phyloP scores from a whole-genome alignment of 2,329 filamentous ascomycete species.

The Bisporella sp. region DNA sequence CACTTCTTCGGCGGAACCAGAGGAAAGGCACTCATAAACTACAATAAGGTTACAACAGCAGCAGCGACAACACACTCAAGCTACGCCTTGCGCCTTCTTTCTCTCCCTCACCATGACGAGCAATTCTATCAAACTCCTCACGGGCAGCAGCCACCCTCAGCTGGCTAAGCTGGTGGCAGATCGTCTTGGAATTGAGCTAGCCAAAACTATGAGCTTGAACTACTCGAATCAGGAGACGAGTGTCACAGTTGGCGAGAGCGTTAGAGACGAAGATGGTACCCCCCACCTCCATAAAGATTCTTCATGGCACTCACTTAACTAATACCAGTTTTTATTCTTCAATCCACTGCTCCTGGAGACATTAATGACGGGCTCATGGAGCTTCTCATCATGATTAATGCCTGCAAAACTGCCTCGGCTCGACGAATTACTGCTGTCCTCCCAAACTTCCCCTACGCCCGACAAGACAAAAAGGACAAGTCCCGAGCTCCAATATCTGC shows the following conservation, averaged over 20 bases:
- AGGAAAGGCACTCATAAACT: too few relatives aligned
- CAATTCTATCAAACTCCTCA: conserved; percentile 69
- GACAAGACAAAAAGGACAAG: conserved; percentile 97
- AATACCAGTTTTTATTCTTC: conserved; percentile 76
- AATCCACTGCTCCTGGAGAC: conserved; percentile 89
- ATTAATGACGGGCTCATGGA: conserved; percentile 99
- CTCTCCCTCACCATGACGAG: conserved; percentile 46
- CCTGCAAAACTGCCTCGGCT: conserved; percentile 78
- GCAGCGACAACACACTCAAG: too few relatives aligned
- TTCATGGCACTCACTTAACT: background rate
- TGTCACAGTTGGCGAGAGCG: conserved; percentile 92
- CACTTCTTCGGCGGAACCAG: too few relatives aligned
- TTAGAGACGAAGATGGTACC: conserved; percentile 85
- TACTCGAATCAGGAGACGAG: conserved; percentile 85
- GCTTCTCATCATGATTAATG: conserved; percentile 95
- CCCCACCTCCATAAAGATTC: background rate
- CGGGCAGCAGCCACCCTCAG: conserved; percentile 68
- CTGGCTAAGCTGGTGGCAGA: conserved; percentile 56
- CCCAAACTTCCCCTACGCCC: conserved; percentile 92
- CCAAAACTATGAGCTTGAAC: conserved; percentile 73
- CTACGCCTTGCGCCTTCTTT: too few relatives aligned
- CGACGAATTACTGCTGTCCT: conserved; percentile 92
- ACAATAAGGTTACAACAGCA: too few relatives aligned
- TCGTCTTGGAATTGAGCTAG: conserved; percentile 66
- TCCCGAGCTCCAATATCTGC: conserved; percentile 94